A percentile compares a stretch with the other conserved stretches of the same genome.
phyloP scores from a whole-genome alignment of 2,329 filamentous ascomycete species.

The Septoria linicola region DNA sequence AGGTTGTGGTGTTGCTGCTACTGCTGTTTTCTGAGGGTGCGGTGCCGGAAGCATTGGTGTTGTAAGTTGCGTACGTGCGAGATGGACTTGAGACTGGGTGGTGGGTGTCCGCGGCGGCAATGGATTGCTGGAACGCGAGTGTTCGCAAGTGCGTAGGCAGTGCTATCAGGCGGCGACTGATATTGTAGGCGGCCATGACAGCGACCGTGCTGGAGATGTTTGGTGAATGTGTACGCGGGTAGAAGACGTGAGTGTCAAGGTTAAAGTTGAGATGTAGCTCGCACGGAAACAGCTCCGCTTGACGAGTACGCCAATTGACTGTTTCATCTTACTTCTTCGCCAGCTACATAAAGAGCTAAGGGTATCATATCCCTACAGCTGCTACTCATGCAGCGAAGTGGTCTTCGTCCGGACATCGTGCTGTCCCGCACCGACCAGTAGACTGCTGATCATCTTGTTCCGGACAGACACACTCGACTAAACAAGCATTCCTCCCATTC shows the following conservation, averaged over 20 bases:
- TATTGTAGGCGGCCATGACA: not conserved
- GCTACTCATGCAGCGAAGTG: too few relatives aligned
- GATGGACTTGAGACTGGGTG: not conserved
- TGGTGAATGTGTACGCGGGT: not conserved
- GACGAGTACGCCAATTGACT: too few relatives aligned
- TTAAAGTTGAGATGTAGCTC: not conserved
- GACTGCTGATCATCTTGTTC: too few relatives aligned
- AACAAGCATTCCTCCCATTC: slow-evolving; percentile 1
- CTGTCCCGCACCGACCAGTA: too few relatives aligned
- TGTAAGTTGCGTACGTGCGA: slow-evolving; percentile 25
- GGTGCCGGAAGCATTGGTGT: slow-evolving; percentile 20
- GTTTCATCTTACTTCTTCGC: too few relatives aligned
- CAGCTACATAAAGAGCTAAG: too few relatives aligned
- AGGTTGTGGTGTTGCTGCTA: slow-evolving; percentile 18
- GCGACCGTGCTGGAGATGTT: not conserved
- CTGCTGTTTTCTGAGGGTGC: slow-evolving; percentile 26
- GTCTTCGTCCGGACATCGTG: too few relatives aligned
- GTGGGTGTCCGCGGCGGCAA: not conserved
- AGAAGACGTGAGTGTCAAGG: not conserved
- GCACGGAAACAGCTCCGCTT: not conserved
- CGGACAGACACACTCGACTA: not conserved
- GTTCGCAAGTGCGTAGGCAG: slow-evolving; percentile 7
- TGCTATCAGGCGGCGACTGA: too few relatives aligned
- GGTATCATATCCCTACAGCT: too few relatives aligned
- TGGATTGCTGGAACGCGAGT: slow-evolving; percentile 12